Evolutionary conservation across 371 early-diverging fungal genomes (phyloP), one percentile per base, ranked within the genome.

Genomic region (Mucor irregularis): DNA sequence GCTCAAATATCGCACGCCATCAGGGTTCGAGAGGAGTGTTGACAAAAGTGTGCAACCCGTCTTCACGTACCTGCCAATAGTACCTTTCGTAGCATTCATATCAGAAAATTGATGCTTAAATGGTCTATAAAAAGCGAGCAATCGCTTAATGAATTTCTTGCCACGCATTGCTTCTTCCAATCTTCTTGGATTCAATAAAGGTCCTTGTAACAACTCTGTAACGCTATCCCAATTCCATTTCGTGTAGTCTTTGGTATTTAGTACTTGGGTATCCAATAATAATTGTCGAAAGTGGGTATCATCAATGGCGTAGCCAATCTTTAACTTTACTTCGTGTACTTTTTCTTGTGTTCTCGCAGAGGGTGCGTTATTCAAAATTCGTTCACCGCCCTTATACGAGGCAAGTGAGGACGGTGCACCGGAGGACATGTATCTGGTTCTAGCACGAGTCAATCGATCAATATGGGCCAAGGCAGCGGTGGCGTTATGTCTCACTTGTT

Each of bases 201-300:
- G 91, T 1, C 93, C 93, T 42, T 88, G 87, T 6, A 93, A 58
- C 2, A 93, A 68, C 56, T 92, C 91, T 39, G 74, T 55, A 17
- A 92, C 86, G 22, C 76, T 73, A 39, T 90, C 88, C 93, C 91
- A 95, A 37, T 83, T 83, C 95, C 95, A 95, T 56, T 90, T 87
- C 5, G 83, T 75, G 53, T 76, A 82, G 19, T 93, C 93, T 57
- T 92, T 93, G 3, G 83, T 81, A 30, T 69, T 80, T 2, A 92
- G 53, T 11, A 90, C 89, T 73, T 91, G 89, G 5, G 89, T 82
- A 22, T 92, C 91, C 55, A 81, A 73, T 10, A 92, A 56, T 13
- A 85, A 62, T 16, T 80, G 74, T 33, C 81, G 66, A 43, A 87
- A 91, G 47, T 87, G 88, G 3, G 65, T 56, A 47, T 94, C 93